Evolutionary conservation across 2,329 filamentous ascomycete genomes (phyloP).

Genomic region (Xylaria polymorpha): DNA sequence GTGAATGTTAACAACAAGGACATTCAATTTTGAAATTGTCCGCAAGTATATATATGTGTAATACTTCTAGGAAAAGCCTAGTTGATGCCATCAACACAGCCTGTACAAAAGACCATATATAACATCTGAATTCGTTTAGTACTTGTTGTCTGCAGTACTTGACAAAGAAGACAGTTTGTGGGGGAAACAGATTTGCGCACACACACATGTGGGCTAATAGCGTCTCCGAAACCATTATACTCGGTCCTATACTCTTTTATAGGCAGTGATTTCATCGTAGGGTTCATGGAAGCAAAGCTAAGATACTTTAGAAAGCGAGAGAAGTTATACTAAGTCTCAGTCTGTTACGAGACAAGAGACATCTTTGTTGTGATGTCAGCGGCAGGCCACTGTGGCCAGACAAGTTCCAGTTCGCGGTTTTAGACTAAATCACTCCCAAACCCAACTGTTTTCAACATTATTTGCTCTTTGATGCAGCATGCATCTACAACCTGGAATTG

Average conservation of each 20-base stretch:
- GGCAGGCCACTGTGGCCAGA: neutral
- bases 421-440: neutral
- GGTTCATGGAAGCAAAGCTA: neutral
- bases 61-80: neutral
- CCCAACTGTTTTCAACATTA: neutral
- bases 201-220: neutral
- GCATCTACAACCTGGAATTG: neutral
- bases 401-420: neutral
- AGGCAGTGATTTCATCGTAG: neutral
- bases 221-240: neutral
- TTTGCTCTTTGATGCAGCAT: neutral
- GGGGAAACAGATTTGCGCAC: neutral
- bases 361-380: neutral
- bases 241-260: neutral
- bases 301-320: neutral
- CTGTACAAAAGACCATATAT: neutral
- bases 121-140: neutral
- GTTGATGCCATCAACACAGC: neutral
- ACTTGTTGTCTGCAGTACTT: neutral
- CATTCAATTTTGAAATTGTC: neutral
- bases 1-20: neutral
- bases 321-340: neutral
- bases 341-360: neutral
- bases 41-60: neutral
- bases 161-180: neutral